Evolutionary conservation across 352 stramenopile genomes (phyloP), one percentile per base, ranked within the genome.

Genomic region (Pythium pyrilobum): DNA sequence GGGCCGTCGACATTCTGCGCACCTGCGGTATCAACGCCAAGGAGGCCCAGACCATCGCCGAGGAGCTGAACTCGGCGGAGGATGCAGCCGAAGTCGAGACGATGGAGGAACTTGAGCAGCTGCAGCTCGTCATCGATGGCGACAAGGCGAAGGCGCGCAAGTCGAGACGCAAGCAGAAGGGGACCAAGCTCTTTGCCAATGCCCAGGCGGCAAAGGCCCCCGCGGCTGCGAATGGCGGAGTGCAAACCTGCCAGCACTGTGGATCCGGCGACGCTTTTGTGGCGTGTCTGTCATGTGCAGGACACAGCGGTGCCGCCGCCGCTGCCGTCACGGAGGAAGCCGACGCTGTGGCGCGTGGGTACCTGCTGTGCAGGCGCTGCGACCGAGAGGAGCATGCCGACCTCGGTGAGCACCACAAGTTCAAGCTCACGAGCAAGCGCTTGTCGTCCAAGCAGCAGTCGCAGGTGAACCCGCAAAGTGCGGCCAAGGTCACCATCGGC

Each of bases 401-500:
- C 23, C 54, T 87, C 18, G 81, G 77, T 48, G 74, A 64, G 5
- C 82, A 92, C 38, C 71, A 81, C 48, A 61, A 55, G 28, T 57
- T 64, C 40, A 76, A 84, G 38, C 54, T 68, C 27, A 46, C 61
- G 24, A 44, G 41, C 0, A 25, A 51, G 28, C 61, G 61, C 16
- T 31, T 68, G 18, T 59, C 61, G 24, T 52, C 54, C 37, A 63
- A 68, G 61, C 46, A 68, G 54, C 61, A 68, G 45, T 68, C 61
- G 8, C 53, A 58, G 12, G 61, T 54, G 37, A 68, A 68, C 40
- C 59, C 52, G 16, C 56, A 72, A n/a, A 77, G 75, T 27, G 82
- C 77, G 8, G 67, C 67, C 5, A 81, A 76, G 29, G 67, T 89
- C 29, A 95, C 76, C 9, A 88, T 95, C 34, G 87, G 87, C 37